Percentiles rank a stretch among this genome's conserved stretches.
Evolutionary conservation across 2,329 filamentous ascomycete species (phyloP).

Genomic region (Magnaporthiopsis incrustans): DNA sequence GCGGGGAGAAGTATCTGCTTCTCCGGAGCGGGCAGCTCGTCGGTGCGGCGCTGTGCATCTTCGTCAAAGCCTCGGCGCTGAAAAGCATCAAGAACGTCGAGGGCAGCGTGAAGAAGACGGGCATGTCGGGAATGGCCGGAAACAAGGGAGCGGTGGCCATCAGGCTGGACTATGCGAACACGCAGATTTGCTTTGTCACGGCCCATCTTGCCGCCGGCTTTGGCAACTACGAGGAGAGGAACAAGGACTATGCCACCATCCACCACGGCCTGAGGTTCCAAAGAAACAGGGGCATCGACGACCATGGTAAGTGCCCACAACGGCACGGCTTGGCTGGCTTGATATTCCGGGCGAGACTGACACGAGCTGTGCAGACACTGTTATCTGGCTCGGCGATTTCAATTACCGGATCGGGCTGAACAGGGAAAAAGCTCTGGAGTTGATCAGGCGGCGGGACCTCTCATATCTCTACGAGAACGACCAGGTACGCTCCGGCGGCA

Average conservation of each 20-base stretch:
- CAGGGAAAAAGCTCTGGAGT: conserved; percentile 66
- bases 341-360: conserved; percentile 2
- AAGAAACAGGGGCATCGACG: conserved; percentile 80
- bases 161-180: conserved; percentile 88
- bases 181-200: conserved; percentile 89
- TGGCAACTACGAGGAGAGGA: conserved; percentile 92
- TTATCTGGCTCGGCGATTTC: conserved; percentile 96
- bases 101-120: conserved; percentile 87
- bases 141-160: conserved; percentile 98
- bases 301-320: conserved; percentile 44
- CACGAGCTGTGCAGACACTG: conserved; percentile 43
- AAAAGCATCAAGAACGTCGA: conserved; percentile 91
- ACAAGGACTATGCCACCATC: conserved; percentile 87
- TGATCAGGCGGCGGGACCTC: conserved; percentile 66
- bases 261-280: conserved; percentile 83
- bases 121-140: conserved; percentile 92
- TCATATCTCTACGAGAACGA: conserved; percentile 84
- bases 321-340: neutral
- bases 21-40: conserved; percentile 90
- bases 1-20: conserved; percentile 75
- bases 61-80: conserved; percentile 72
- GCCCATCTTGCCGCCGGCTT: conserved; percentile 95
- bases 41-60: conserved; percentile 85
- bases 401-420: conserved; percentile 91
- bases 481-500: conserved; percentile 45